These are phyloP conservation scores for Chamaenerion angustifolium DNA, from an alignment of 345 rosid genomes.

Conservation along the genomic window DNA sequence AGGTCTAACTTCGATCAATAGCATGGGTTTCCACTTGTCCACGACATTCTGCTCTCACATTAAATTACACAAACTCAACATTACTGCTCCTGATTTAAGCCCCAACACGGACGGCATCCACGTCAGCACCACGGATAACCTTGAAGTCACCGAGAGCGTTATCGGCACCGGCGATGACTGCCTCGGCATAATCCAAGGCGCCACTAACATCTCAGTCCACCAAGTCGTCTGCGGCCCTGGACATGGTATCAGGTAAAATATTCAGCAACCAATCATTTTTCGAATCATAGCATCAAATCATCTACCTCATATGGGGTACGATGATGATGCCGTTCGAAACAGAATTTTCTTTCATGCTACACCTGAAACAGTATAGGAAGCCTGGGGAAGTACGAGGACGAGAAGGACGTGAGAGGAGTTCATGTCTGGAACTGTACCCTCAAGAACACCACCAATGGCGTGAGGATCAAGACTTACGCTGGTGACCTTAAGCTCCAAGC, in stretches of 20 bases:
- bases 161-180: conserved; percentile 44
- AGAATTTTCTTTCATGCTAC: too few species aligned
- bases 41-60: conserved; percentile 13
- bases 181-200: conserved; percentile 24
- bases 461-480: conserved; percentile 25
- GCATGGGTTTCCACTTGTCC: conserved; percentile 47
- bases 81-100: conserved; percentile 42
- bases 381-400: conserved; percentile 21
- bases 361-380: conserved; percentile 33
- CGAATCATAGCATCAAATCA: too few species aligned
- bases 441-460: conserved; percentile 19
- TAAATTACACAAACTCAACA: conserved; percentile 14
- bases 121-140: conserved; percentile 12
- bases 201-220: conserved; percentile 9
- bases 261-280: too few species aligned
- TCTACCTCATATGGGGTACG: too few species aligned
- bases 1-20: conserved; percentile 26
- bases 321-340: too few species aligned
- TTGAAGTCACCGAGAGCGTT: conserved; percentile 9
- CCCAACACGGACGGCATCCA: conserved; percentile 44
- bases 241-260: conserved; percentile 16
- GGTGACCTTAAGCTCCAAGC: conserved; percentile 13
- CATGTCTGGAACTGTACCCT: conserved; percentile 21
- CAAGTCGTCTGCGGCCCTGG: conserved; percentile 31
- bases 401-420: conserved; percentile 21